These are phyloP conservation scores for Cladorrhinum samala DNA, from an alignment of 495 filamentous ascomycete species.

Conservation along the genomic window DNA sequence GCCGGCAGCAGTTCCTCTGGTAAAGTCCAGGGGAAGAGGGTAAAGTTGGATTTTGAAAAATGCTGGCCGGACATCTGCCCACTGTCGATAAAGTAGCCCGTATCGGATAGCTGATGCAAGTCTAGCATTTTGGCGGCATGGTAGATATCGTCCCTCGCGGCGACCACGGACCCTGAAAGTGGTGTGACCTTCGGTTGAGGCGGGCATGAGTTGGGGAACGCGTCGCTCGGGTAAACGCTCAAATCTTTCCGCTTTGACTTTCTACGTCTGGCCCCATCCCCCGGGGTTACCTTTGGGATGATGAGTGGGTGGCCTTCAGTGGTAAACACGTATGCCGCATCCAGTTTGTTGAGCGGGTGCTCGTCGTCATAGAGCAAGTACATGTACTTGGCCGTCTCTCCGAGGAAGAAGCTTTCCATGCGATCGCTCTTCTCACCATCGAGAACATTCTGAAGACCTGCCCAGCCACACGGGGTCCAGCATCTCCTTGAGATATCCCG, in stretches of 20 bases:
- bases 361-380: slow-evolving; percentile 79
- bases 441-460: slow-evolving; percentile 86
- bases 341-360: slow-evolving; percentile 81
- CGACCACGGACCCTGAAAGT: slow-evolving; percentile 70
- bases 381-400: slow-evolving; percentile 93
- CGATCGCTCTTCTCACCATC: slow-evolving; percentile 86
- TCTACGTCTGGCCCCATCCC: slow-evolving; percentile 12
- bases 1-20: slow-evolving; percentile 65
- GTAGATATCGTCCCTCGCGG: slow-evolving; percentile 80
- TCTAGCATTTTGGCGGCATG: slow-evolving; percentile 84
- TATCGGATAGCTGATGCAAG: slow-evolving; percentile 58
- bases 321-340: slow-evolving; percentile 85
- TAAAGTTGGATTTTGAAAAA: slow-evolving; percentile 54
- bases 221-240: slow-evolving; percentile 28
- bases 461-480: slow-evolving; percentile 92
- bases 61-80: slow-evolving; percentile 28
- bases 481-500: slow-evolving; percentile 84
- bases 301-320: slow-evolving; percentile 94
- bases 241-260: slow-evolving; percentile 14
- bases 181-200: slow-evolving; percentile 49
- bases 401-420: slow-evolving; percentile 98
- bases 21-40: slow-evolving; percentile 86
- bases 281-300: slow-evolving; percentile 51
- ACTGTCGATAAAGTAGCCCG: slow-evolving; percentile 22
- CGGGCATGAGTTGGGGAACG: slow-evolving; percentile 54